Percentiles rank a stretch among this genome's conserved stretches.
Evolutionary conservation across 2,329 filamentous ascomycete species (phyloP).

Genomic region (Fusarium albosuccineum): DNA sequence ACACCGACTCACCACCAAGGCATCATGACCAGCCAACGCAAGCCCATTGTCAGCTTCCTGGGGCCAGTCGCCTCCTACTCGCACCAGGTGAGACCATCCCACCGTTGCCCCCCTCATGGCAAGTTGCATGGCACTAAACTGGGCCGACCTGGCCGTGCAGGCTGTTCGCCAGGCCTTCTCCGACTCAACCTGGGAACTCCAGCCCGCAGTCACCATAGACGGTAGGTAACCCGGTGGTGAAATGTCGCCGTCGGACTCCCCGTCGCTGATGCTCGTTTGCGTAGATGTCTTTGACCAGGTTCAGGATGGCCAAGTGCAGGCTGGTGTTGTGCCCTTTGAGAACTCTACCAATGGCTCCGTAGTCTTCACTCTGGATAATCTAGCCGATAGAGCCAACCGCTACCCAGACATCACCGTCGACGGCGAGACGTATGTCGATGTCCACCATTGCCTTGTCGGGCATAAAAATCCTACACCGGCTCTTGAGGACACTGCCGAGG

Average conservation of each 20-base stretch:
- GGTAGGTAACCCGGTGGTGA: conserved; percentile 49
- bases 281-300: conserved; percentile 85
- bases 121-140: conserved; percentile 37
- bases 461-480: conserved; percentile 48
- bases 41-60: conserved; percentile 63
- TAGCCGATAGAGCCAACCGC: conserved; percentile 77
- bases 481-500: conserved; percentile 48
- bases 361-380: conserved; percentile 87
- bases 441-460: conserved; percentile 89
- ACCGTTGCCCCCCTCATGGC: conserved; percentile 10
- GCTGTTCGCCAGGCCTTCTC: conserved; percentile 63
- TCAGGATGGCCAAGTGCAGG: conserved; percentile 72
- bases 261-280: conserved; percentile 20
- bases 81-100: conserved; percentile 58
- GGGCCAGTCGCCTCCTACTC: conserved; percentile 64
- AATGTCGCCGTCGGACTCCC: background rate
- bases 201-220: conserved; percentile 66
- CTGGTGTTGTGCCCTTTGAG: conserved; percentile 92
- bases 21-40: conserved; percentile 48
- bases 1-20: conserved; percentile 21
- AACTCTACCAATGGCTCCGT: conserved; percentile 97
- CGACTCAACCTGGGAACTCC: conserved; percentile 60
- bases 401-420: conserved; percentile 81
- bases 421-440: conserved; percentile 86
- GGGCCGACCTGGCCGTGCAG: conserved; percentile 48